Evolutionary conservation across 768 basidiomycete genomes (phyloP), one percentile per base, ranked within the genome.

Genomic region (Termitomyces sp.): DNA sequence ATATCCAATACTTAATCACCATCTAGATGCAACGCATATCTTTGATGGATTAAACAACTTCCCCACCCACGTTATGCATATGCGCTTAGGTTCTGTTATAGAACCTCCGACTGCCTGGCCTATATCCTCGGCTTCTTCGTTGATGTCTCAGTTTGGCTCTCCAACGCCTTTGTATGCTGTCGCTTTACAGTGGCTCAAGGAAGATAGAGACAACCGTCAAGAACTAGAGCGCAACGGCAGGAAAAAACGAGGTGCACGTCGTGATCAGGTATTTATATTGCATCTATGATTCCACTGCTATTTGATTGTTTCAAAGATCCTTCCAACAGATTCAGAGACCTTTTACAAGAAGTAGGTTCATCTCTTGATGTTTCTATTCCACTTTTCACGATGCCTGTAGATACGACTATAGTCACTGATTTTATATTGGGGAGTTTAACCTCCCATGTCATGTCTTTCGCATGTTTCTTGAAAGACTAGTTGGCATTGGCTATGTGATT

Each of bases 1-100:
- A 20, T 47, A 56, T 9, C 55, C 33, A 44, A 57, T 15, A 31
- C 60, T 42, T 50, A 42, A 5, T 42, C 36, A 36, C 8, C 16
- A 18, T 55, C 37, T 65, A 95, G 93, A 97, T 74, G 94, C 95
- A 12, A 98, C 95, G 1, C 97, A 99, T 71, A 97, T 99, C 66
- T 97, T 95, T 63, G 96, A 98, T 70, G 96, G 95, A 12, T 73
- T 98, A 33, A 82, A 84, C 66, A 72, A 81, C n/a, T 98, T 96
- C 76, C 96, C 97, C 4, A 98, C 95, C 0, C 93, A 96, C 67
- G 78, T 98, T 60, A 86, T 86, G 5, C 97, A 98, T 69, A 89
- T 99, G 86, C 85, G 89, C 27, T 80, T 94, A 49, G 97, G 97
- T 4, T 74, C 78, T 13, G 85, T 95, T 56, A 76, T 86, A 13